Base-by-base conservation (phyloP, 495 filamentous ascomycete species). In the Xylaria flabelliformis region DNA sequence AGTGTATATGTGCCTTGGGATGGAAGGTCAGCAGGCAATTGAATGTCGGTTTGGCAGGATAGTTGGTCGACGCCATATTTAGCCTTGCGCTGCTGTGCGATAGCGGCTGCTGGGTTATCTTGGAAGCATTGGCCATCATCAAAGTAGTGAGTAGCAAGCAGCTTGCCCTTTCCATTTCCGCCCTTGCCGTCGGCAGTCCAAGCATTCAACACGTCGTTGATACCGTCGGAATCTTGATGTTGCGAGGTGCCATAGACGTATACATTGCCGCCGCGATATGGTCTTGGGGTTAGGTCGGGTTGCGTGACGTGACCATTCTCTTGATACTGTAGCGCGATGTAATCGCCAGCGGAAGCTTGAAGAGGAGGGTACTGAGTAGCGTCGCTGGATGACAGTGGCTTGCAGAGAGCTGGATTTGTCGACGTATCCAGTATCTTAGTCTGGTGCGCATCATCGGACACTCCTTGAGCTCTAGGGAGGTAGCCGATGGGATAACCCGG, bases 291-390 rank as follows among this genome's bases (percentile, higher is more conserved):
- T 58, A 86, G 86, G 36, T 85, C 76, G 7, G 91, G 89, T 0
- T 90, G 82, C 1, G 90, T 92, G 69, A 96, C 92, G 80, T 98
- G 95, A 19, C 95, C 95, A 76, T 98, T 98, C 74, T 98, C 95
- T 63, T 88, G 85, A 80, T 93, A 96, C 24, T 87, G 84, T 66
- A 97, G 80, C 26, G 94, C 92, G 64, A 97, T 85, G 51, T 87
- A 86, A 70, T 88, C 87, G 42, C 93, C 92, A 9, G 92, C 84
- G 26, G 85, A 83, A 29, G 91, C 93, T 69, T 89, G 79, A 15
- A 97, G 86, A 73, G 88, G 87, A 3, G 90, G 89, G 70, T 85
- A 90, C 12, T 85, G 83, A 4, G 80, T 74, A 21, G 85, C 85
- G 74, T 92, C 88, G 24, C 78, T 83, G 29, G 87, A 85, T 46